phyloP scores from a whole-genome alignment of 768 basidiomycete genomes.

The Crucibulum laeve region DNA sequence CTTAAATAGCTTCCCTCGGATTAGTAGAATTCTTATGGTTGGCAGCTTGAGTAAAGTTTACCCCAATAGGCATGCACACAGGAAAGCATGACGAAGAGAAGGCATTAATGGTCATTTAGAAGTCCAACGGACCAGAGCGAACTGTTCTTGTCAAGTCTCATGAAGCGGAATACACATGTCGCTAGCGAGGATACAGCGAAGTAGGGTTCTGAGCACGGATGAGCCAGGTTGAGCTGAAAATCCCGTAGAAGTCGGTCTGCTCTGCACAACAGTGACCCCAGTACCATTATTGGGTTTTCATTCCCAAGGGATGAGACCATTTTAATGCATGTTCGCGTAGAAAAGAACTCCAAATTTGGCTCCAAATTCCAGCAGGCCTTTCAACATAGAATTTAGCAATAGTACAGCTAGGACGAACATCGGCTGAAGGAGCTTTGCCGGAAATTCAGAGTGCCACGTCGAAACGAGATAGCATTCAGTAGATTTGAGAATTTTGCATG shows the following conservation, averaged over 20 bases:
- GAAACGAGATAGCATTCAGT: background rate
- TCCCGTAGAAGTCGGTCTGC: background rate
- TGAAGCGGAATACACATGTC: no score
- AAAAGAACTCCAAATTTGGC: background rate
- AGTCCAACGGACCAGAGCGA: background rate
- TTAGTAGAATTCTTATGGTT: no score
- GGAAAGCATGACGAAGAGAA: no score
- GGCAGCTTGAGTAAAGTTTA: no score
- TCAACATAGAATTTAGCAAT: background rate
- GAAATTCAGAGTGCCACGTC: background rate
- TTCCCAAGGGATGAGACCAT: background rate
- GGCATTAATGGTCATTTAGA: background rate
- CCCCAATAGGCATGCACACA: no score
- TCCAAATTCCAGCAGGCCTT: no score
- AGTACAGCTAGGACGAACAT: background rate
- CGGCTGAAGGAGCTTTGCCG: background rate
- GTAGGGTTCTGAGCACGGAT: background rate
- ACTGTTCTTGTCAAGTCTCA: background rate
- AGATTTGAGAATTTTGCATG: background rate
- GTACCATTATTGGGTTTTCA: background rate
- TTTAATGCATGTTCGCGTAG: background rate
- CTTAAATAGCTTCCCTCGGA: background rate
- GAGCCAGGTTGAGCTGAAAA: background rate
- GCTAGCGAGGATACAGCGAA: slow-evolving; percentile 1
- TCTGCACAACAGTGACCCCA: background rate